Conservation (phyloP, 2,329 filamentous ascomycete species). For the Fusarium tjaetaba region DNA sequence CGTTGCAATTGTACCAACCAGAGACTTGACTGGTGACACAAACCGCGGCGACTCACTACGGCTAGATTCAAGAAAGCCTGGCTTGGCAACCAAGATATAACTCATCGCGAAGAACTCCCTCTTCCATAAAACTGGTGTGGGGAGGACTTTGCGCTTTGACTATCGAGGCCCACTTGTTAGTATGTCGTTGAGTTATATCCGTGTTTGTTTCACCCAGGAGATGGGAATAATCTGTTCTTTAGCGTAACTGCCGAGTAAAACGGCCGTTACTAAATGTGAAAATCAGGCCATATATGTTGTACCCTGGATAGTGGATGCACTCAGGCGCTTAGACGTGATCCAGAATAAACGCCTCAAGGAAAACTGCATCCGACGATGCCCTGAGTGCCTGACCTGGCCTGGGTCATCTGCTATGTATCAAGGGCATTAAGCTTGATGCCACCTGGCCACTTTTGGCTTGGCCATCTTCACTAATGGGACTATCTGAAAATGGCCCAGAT, state of each 20-base stretch:
- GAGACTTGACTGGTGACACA: neutral
- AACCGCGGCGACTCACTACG: conserved; percentile 9
- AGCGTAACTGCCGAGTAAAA: conserved; percentile 13
- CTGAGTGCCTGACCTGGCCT: neutral
- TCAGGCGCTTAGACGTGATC: conserved; percentile 4
- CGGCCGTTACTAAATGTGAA: conserved; percentile 7
- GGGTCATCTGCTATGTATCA: neutral
- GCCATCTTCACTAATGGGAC: conserved; percentile 8
- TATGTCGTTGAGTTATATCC: conserved; percentile 6
- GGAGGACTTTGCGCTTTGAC: conserved; percentile 22
- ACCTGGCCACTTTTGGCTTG: conserved; percentile 14
- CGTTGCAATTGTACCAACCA: neutral
- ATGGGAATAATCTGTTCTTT: conserved; percentile 10
- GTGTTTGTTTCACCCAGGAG: neutral
- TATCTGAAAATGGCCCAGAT: conserved; percentile 5
- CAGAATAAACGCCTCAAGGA: neutral
- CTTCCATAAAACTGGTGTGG: neutral
- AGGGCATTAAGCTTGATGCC: conserved; percentile 1
- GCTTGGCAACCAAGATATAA: neutral
- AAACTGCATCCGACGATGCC: neutral
- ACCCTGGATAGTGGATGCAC: neutral
- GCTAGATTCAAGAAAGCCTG: conserved; percentile 1
- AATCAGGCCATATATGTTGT: conserved; percentile 9
- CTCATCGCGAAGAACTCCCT: neutral
- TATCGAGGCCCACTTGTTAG: neutral